phyloP scores from a whole-genome alignment of 768 basidiomycete species.

The Suillus subluteus region DNA sequence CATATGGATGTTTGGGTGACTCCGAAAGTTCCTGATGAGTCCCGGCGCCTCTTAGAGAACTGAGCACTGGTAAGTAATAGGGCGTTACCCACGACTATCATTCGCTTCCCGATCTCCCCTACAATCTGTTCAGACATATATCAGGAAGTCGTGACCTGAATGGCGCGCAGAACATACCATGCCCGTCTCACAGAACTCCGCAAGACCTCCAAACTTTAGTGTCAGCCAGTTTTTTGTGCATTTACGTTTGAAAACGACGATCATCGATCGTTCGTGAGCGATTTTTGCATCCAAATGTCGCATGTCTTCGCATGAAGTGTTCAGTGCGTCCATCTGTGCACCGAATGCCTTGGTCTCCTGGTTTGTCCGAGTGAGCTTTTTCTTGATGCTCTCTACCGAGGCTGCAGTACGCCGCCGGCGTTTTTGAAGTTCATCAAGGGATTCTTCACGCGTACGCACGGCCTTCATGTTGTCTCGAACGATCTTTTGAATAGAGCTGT shows the following conservation, averaged over 20 bases:
- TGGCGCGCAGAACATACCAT: conserved; percentile 37
- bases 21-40: conserved; percentile 7
- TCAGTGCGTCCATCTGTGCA: conserved; percentile 72
- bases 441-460: conserved; percentile 84
- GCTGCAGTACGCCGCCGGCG: conserved; percentile 64
- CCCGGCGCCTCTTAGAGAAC: background rate
- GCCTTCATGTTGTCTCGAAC: conserved; percentile 73
- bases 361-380: conserved; percentile 87
- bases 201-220: conserved; percentile 84
- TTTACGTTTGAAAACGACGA: conserved; percentile 84
- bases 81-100: conserved; percentile 40
- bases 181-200: conserved; percentile 86
- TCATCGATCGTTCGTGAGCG: conserved; percentile 73
- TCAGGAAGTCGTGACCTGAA: background rate
- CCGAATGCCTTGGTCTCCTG: conserved; percentile 84
- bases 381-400: conserved; percentile 83
- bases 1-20: background rate
- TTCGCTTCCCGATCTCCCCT: conserved; percentile 51
- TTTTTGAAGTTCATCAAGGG: conserved; percentile 73
- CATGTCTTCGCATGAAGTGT: conserved; percentile 75
- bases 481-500: conserved; percentile 68
- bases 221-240: conserved; percentile 72
- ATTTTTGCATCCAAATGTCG: conserved; percentile 80
- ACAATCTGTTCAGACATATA: conserved; percentile 40
- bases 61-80: background rate